A percentile compares a stretch with the other conserved stretches of the same genome.
Conservation (phyloP, 176 grass and related monocot genomes). For the Oryza officinalis region DNA sequence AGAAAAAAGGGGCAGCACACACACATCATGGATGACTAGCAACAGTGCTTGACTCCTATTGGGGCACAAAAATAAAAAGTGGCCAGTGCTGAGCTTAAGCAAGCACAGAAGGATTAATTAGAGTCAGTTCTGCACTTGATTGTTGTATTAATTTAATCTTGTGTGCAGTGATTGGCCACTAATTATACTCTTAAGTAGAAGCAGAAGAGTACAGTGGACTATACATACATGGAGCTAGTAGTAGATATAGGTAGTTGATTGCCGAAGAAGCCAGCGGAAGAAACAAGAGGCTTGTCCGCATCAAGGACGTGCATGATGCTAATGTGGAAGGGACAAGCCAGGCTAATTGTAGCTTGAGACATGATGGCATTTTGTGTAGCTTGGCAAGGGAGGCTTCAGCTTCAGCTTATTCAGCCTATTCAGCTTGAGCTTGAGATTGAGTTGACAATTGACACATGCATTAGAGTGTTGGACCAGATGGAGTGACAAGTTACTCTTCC, state of each 20-base stretch:
- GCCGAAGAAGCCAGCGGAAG: background rate
- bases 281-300: constrained; percentile 27
- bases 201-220: background rate
- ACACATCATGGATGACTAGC: background rate
- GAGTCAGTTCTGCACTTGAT: background rate
- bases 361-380: constrained; percentile 43
- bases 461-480: background rate
- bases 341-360: background rate
- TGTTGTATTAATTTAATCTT: background rate
- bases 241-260: background rate
- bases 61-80: background rate
- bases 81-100: background rate
- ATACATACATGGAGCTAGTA: background rate
- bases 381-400: constrained; percentile 37
- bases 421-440: background rate
- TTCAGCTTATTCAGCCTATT: background rate
- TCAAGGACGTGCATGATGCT: constrained; percentile 22
- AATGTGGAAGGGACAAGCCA: background rate
- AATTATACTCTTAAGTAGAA: background rate
- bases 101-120: background rate
- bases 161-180: background rate
- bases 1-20: background rate
- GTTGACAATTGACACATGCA: background rate
- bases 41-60: constrained; percentile 14
- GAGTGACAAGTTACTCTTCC: background rate